Conservation (phyloP, 495 filamentous ascomycete species). For the Astrothelium macrocarpum region DNA sequence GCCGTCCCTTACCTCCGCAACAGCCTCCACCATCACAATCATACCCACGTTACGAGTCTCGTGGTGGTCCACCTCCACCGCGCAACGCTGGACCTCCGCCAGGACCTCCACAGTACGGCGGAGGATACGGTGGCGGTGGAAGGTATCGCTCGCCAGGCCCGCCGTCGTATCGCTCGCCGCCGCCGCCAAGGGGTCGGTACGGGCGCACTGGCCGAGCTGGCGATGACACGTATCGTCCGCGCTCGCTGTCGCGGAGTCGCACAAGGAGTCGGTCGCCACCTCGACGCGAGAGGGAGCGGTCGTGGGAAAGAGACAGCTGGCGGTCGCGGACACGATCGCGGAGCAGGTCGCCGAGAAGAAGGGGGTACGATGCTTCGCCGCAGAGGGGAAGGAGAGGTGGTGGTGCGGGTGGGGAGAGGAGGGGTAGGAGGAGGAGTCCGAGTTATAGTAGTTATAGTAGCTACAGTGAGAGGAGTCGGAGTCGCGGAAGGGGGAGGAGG, state of each 20-base stretch:
- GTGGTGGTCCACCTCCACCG: conserved; percentile 10
- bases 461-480: conserved; percentile 36
- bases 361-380: too few species aligned
- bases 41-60: too few species aligned
- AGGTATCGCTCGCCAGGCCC: conserved; percentile 19
- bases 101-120: too few species aligned
- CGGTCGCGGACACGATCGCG: conserved; percentile 33
- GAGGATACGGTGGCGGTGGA: conserved; percentile 18
- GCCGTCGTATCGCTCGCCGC: conserved; percentile 19
- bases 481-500: conserved; percentile 21
- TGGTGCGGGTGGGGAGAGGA: conserved; percentile 25
- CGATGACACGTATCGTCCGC: conserved; percentile 18
- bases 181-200: conserved; percentile 33
- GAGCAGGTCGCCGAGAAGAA: conserved; percentile 43
- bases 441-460: conserved; percentile 56
- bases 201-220: conserved; percentile 38
- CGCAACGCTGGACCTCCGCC: conserved; percentile 17
- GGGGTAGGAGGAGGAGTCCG: conserved; percentile 41
- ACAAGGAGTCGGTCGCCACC: conserved; percentile 34
- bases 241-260: conserved; percentile 12
- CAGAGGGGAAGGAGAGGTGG: conserved; percentile 33
- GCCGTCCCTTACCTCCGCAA: conserved; percentile 15
- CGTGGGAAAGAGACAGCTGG: conserved; percentile 19
- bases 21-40: neutral
- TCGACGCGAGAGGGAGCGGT: conserved; percentile 11